Evolutionary conservation across 2,329 filamentous ascomycete genomes (phyloP).

Genomic region (Juglanconis oblonga): DNA sequence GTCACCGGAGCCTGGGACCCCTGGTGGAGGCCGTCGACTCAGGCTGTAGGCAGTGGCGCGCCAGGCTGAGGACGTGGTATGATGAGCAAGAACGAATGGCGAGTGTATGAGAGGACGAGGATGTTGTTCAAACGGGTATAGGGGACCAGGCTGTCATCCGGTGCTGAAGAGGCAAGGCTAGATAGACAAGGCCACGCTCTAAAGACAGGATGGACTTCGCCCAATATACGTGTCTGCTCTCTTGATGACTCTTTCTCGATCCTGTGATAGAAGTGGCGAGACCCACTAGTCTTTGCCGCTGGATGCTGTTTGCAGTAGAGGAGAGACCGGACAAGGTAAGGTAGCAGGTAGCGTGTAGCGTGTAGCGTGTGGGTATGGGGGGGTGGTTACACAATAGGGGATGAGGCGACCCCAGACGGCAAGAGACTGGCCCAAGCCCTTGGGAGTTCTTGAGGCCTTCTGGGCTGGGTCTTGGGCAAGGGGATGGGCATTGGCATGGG

Average conservation of each 20-base stretch:
- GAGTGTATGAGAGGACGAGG: constrained; percentile 5
- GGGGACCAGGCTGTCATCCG: constrained; percentile 10
- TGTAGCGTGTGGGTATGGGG: not conserved
- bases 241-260: constrained; percentile 25
- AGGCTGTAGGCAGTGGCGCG: constrained; percentile 16
- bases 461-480: not conserved
- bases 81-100: not conserved
- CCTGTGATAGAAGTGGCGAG: constrained; percentile 19
- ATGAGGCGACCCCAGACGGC: not conserved
- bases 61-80: constrained; percentile 6
- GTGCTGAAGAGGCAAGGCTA: constrained; percentile 14
- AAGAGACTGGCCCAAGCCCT: not conserved
- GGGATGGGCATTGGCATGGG: not conserved
- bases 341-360: not conserved
- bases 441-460: not conserved
- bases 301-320: not conserved
- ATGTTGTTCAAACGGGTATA: constrained; percentile 3
- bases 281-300: constrained; percentile 18
- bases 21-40: constrained; percentile 6
- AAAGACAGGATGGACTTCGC: constrained; percentile 9
- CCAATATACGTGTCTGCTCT: constrained; percentile 13
- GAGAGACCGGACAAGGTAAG: constrained; percentile 8
- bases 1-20: constrained; percentile 14
- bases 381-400: not conserved
- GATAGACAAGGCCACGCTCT: constrained; percentile 16